Conservation (phyloP, 768 basidiomycete genomes). For the Auricularia auricula-judae region DNA sequence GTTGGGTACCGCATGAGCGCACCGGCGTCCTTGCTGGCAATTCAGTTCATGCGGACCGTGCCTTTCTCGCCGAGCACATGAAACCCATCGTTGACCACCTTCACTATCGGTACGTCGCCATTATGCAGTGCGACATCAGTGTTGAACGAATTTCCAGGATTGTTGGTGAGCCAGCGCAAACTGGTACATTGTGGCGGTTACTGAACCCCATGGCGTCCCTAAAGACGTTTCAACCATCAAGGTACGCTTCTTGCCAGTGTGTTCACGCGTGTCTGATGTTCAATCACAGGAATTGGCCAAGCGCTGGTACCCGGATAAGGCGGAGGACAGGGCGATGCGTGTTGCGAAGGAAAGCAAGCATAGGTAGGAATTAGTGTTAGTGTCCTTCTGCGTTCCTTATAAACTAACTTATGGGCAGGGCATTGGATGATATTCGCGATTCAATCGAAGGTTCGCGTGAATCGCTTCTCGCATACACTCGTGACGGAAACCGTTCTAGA, state of each 20-base stretch:
- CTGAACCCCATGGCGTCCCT: background rate
- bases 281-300: slow-evolving; percentile 44
- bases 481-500: background rate
- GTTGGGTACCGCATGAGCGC: slow-evolving; percentile 62
- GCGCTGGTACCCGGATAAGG: background rate
- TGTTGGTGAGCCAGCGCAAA: slow-evolving; percentile 41
- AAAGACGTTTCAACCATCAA: slow-evolving; percentile 51
- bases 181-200: background rate
- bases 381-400: background rate
- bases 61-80: slow-evolving; percentile 69
- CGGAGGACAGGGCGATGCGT: background rate
- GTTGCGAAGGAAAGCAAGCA: background rate
- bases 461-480: background rate
- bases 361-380: background rate
- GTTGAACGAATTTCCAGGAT: slow-evolving; percentile 32
- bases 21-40: slow-evolving; percentile 74
- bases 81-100: slow-evolving; percentile 68
- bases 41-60: slow-evolving; percentile 73
- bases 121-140: slow-evolving; percentile 2
- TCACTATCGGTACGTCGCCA: slow-evolving; percentile 53
- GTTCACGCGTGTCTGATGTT: slow-evolving; percentile 13
- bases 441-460: background rate
- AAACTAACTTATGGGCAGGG: background rate
- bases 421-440: background rate
- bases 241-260: too few relatives aligned